Evolutionary conservation across 768 basidiomycete genomes (phyloP), one percentile per base, ranked within the genome.

Genomic region (Daedaleopsis sinensis): DNA sequence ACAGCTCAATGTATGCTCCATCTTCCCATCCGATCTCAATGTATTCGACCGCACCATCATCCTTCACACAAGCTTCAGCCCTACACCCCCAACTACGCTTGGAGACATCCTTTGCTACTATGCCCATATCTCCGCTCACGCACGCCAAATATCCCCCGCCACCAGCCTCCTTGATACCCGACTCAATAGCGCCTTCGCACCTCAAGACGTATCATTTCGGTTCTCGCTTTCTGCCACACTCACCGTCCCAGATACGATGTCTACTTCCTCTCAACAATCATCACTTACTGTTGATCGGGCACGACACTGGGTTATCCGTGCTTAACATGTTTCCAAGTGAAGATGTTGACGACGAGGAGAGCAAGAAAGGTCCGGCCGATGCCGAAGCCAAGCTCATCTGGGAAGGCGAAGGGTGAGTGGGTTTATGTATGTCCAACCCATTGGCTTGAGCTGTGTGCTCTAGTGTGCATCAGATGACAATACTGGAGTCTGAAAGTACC

Each of bases 151-250:
- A 65, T 18, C 59, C 58, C 10, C 44, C 62, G 1, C 67, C 69
- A 15, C 65, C 62, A 10, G 55, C 62, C 16, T 52, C 62, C 8
- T 62, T 68, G 32, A 64, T 65, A 10, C 64, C 67, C 71, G 83
- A 86, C 68, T 75, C 65, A 21, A 77, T 84, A n/a, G 71, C 72
- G 16, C 89, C 91, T 0, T 86, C 82, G 1, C 90, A 86, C 67
- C 75, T 93, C 21, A 82, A 82, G 63, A 72, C 94, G 52, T 87
- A 88, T 67, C 84, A 90, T 44, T 93, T 94, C 70, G 93, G 93
- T 21, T 94, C 92, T 19, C 83, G 92, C 16, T 94, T 94, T 71
- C 78, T 94, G 37, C 92, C 93, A 12, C 93, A 94, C 67, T 77
- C 91, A 16, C 89, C 84, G 2, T 80, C 83, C 0, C 90, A 83